phyloP scores from a whole-genome alignment of 768 basidiomycete species.

The Hypholoma fasciculare region DNA sequence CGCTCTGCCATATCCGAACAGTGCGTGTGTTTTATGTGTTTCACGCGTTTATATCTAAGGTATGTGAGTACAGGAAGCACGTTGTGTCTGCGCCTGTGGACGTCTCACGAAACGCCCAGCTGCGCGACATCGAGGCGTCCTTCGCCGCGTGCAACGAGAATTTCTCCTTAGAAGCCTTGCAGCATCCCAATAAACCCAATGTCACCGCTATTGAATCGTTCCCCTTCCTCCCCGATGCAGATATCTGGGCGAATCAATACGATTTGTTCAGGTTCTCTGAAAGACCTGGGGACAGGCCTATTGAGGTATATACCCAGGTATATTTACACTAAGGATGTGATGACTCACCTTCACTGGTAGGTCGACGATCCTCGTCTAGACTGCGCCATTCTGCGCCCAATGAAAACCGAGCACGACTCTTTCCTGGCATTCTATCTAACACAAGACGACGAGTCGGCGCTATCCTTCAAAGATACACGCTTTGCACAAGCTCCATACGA shows the following conservation, averaged over 20 bases:
- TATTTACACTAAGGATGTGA: background rate
- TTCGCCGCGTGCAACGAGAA: slow-evolving; percentile 63
- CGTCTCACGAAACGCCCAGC: slow-evolving; percentile 71
- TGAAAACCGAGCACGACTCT: slow-evolving; percentile 87
- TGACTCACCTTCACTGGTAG: slow-evolving; percentile 31
- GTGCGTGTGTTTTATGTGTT: slow-evolving; percentile 37
- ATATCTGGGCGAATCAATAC: slow-evolving; percentile 89
- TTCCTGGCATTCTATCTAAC: slow-evolving; percentile 87
- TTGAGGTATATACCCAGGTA: slow-evolving; percentile 51
- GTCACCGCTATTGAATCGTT: slow-evolving; percentile 79
- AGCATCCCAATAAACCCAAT: slow-evolving; percentile 78
- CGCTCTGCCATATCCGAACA: slow-evolving; percentile 47
- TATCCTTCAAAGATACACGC: slow-evolving; percentile 63
- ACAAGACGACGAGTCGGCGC: slow-evolving; percentile 69
- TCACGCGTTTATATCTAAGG: background rate
- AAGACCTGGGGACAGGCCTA: slow-evolving; percentile 74
- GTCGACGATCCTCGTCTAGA: slow-evolving; percentile 79
- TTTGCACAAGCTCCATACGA: slow-evolving; percentile 41
- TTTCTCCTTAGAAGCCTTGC: slow-evolving; percentile 58
- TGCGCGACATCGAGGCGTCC: slow-evolving; percentile 77
- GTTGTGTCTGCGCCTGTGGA: slow-evolving; percentile 53
- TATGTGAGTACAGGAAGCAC: slow-evolving; percentile 43
- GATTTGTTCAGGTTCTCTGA: slow-evolving; percentile 87
- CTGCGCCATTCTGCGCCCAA: slow-evolving; percentile 83
- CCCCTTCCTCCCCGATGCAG: slow-evolving; percentile 80